These are phyloP conservation scores for Amanita polypyramis DNA, from an alignment of 768 basidiomycete species.

Conservation along the genomic window DNA sequence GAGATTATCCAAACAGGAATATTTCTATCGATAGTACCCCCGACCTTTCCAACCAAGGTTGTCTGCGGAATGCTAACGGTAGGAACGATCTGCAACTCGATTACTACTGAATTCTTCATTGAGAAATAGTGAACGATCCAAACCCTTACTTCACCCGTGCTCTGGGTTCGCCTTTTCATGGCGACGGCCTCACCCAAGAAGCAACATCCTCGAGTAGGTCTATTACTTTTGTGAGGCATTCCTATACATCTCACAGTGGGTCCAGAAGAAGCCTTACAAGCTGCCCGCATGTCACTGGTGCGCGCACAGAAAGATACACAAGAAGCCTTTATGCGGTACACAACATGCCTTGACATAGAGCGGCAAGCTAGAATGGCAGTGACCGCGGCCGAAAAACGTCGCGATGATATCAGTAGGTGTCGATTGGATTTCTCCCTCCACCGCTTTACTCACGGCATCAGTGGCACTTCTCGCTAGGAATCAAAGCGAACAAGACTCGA, in stretches of 20 bases:
- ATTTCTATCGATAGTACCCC: constrained; percentile 37
- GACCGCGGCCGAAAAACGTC: constrained; percentile 51
- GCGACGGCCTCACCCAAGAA: constrained; percentile 47
- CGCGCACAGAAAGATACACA: constrained; percentile 65
- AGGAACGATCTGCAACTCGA: constrained; percentile 16
- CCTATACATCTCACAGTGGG: constrained; percentile 14
- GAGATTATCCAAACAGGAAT: constrained; percentile 29
- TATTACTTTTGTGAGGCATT: constrained; percentile 4
- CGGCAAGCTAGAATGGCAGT: constrained; percentile 57
- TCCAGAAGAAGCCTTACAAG: constrained; percentile 52
- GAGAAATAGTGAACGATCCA: constrained; percentile 28
- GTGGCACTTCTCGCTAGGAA: constrained; percentile 38
- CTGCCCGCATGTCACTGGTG: constrained; percentile 45
- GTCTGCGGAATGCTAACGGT: constrained; percentile 19
- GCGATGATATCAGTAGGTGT: constrained; percentile 50
- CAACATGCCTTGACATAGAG: constrained; percentile 57
- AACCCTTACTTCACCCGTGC: constrained; percentile 29
- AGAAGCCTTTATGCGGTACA: constrained; percentile 62
- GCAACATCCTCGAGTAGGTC: constrained; percentile 49
- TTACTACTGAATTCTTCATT: constrained; percentile 7
- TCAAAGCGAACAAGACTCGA: constrained; percentile 20
- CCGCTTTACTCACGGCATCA: constrained; percentile 16
- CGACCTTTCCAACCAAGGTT: constrained; percentile 35
- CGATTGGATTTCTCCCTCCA: constrained; percentile 7
- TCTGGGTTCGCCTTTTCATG: constrained; percentile 40